Percentiles rank a stretch among this genome's conserved stretches.
These are phyloP conservation scores for Cinnamomum chago DNA, from an alignment of 164 flowering plant genomes.

Conservation along the genomic window DNA sequence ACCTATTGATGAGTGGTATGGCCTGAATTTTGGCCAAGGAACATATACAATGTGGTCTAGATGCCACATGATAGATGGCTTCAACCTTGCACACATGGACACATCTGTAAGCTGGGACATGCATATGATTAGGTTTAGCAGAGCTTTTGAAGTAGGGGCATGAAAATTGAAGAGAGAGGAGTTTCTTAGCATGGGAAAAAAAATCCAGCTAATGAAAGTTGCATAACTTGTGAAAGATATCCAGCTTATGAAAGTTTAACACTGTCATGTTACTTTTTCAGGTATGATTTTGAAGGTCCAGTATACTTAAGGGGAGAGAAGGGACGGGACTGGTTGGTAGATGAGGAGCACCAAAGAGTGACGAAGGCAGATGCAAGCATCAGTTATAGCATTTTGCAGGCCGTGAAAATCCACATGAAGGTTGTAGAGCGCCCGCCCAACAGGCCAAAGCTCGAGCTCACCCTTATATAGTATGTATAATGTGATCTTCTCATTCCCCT, in stretches of 20 bases:
- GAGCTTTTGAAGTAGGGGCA: background rate
- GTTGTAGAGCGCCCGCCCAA: conserved; percentile 94
- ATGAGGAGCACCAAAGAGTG: conserved; percentile 83
- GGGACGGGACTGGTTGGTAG: conserved; percentile 74
- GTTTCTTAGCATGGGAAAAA: background rate
- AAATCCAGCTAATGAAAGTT: background rate
- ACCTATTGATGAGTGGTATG: background rate
- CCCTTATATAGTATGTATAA: conserved; percentile 37
- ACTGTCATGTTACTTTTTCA: conserved; percentile 18
- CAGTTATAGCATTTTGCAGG: conserved; percentile 61
- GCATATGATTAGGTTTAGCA: background rate
- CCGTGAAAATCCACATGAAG: conserved; percentile 77
- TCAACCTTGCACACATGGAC: background rate
- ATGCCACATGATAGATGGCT: background rate
- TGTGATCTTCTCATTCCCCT: background rate
- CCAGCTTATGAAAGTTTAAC: background rate
- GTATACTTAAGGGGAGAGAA: conserved; percentile 67
- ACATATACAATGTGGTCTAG: background rate
- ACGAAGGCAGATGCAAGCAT: conserved; percentile 62
- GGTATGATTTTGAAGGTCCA: conserved; percentile 94
- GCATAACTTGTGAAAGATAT: too few species aligned
- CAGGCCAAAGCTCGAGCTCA: conserved; percentile 84
- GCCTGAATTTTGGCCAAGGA: background rate
- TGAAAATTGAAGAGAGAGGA: background rate
- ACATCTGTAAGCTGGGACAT: background rate